These are phyloP conservation scores for Mortierella sp. DNA, from an alignment of 371 early-diverging fungal genomes.

Conservation along the genomic window DNA sequence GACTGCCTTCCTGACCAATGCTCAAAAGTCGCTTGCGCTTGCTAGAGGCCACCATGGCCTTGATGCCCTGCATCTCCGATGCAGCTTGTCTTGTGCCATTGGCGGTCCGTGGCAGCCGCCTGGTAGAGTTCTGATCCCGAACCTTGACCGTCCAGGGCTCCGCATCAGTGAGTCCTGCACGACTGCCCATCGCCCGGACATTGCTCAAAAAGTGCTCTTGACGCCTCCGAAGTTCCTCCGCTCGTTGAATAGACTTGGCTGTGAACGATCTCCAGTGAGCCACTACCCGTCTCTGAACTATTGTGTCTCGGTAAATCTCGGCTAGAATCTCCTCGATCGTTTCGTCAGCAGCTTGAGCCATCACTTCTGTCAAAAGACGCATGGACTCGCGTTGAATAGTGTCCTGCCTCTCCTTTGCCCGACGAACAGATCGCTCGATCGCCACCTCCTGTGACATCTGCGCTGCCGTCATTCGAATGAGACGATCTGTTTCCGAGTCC, in stretches of 20 bases:
- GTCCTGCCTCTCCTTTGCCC: conserved; percentile 25
- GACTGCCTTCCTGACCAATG: conserved; percentile 40
- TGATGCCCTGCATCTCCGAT: conserved; percentile 14
- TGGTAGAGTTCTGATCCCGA: conserved; percentile 26
- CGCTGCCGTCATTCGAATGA: conserved; percentile 31
- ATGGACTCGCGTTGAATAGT: conserved; percentile 18
- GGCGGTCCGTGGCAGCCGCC: conserved; percentile 3
- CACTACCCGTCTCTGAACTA: conserved; percentile 18
- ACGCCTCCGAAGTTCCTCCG: conserved; percentile 38
- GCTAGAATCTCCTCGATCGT: conserved; percentile 15
- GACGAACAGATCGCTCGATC: conserved; percentile 33
- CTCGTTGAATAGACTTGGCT: conserved; percentile 20
- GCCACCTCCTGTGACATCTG: conserved; percentile 31
- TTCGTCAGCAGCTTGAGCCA: conserved; percentile 12
- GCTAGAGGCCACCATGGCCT: conserved; percentile 32
- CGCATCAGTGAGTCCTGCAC: conserved; percentile 31
- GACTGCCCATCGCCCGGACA: conserved; percentile 47
- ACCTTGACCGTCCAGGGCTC: conserved; percentile 22
- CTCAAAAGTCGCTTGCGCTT: conserved; percentile 44
- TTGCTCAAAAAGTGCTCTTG: conserved; percentile 40
- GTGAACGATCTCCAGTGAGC: conserved; percentile 36
- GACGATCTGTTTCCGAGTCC: conserved; percentile 17
- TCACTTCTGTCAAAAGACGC: conserved; percentile 12
- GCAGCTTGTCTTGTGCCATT: neutral
- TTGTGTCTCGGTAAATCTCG: conserved; percentile 32